A percentile compares a stretch with the other conserved stretches of the same genome.
These are phyloP conservation scores for Camellia granthamiana DNA, from an alignment of 148 eudicot genomes.

Conservation along the genomic window DNA sequence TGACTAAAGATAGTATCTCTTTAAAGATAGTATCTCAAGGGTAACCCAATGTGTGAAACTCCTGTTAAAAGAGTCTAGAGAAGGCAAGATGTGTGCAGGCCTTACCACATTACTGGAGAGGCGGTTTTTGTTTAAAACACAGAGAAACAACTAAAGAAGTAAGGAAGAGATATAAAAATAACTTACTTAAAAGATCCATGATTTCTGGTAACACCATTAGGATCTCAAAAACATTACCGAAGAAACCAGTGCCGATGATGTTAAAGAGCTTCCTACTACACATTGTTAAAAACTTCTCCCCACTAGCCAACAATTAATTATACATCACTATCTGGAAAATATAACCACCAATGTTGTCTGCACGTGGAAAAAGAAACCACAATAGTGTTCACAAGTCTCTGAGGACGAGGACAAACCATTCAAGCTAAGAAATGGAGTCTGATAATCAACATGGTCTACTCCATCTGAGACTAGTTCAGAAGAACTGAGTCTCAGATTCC, in stretches of 20 bases:
- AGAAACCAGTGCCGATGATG: conserved; percentile 28
- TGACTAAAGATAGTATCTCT: no score
- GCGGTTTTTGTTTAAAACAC: no score
- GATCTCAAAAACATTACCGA: conserved; percentile 32
- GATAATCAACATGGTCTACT: not conserved
- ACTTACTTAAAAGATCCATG: conserved; percentile 26
- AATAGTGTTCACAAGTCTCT: conserved; percentile 14
- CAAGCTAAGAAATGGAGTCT: not conserved
- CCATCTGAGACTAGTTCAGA: conserved; percentile 31
- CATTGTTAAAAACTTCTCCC: conserved; percentile 20
- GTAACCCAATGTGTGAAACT: no score
- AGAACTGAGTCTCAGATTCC: conserved; percentile 18
- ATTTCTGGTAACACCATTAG: conserved; percentile 32
- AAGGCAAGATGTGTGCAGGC: no score
- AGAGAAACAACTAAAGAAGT: not conserved
- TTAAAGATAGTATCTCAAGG: no score
- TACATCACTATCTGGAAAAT: conserved; percentile 26
- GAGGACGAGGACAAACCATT: not conserved
- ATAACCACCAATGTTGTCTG: conserved; percentile 35
- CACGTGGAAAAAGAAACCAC: conserved; percentile 38
- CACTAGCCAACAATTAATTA: conserved; percentile 26
- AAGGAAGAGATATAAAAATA: not conserved
- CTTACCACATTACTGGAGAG: no score
- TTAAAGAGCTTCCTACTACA: conserved; percentile 34
- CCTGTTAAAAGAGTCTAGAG: no score